Evolutionary conservation across 441 rosid genomes (phyloP).

Genomic region (Sinapis alba): DNA sequence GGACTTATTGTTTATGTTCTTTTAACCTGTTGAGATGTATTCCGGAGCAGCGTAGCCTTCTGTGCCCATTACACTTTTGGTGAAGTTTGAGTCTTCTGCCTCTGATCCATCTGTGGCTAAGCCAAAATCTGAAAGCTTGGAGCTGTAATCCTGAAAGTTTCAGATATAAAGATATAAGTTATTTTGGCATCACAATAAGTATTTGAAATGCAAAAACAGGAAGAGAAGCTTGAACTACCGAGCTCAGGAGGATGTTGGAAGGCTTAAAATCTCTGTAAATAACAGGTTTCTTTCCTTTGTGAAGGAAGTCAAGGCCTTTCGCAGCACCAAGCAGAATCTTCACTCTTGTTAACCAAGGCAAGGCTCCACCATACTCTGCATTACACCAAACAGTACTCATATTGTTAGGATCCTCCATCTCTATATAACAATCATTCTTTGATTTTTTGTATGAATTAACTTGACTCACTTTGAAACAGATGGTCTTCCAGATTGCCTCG

Average conservation of each 20-base stretch:
- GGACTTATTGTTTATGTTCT: background rate
- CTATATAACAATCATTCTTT: background rate
- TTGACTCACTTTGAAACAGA: conserved; percentile 63
- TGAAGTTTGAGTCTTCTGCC: conserved; percentile 74
- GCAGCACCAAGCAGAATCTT: conserved; percentile 86
- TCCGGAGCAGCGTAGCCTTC: conserved; percentile 95
- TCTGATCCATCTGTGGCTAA: conserved; percentile 91
- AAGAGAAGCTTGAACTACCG: conserved; percentile 47
- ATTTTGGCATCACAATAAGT: background rate
- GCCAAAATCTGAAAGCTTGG: conserved; percentile 88
- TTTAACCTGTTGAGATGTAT: conserved; percentile 75
- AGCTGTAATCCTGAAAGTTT: conserved; percentile 63
- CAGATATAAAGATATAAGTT: background rate
- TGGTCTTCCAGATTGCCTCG: conserved; percentile 91
- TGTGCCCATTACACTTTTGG: conserved; percentile 85
- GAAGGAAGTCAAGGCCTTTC: conserved; percentile 81
- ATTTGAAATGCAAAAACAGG: background rate
- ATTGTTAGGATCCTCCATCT: conserved; percentile 18
- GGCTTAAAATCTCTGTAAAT: conserved; percentile 81
- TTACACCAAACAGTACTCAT: conserved; percentile 18
- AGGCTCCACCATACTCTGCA: conserved; percentile 67
- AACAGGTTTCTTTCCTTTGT: conserved; percentile 69
- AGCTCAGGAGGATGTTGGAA: conserved; percentile 73
- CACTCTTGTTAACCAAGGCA: conserved; percentile 87
- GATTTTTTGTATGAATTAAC: background rate